Percentiles rank a stretch among this genome's conserved stretches.
Evolutionary conservation across 2,329 filamentous ascomycete genomes (phyloP).

Genomic region (Arthrobotrys musiformis): DNA sequence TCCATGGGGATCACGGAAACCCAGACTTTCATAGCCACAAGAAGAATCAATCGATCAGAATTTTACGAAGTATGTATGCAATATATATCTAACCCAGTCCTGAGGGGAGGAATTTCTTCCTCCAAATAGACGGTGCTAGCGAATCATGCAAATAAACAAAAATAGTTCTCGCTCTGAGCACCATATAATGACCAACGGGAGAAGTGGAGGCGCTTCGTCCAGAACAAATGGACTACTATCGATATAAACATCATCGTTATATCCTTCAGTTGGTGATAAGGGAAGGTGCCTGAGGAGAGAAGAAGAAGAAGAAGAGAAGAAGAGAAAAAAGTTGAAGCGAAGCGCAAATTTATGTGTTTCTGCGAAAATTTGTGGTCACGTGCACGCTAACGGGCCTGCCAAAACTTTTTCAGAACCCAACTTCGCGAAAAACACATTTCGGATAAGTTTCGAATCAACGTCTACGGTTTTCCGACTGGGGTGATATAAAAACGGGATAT

Average conservation of each 20-base stretch:
- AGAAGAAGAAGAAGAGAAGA: conserved; percentile 33
- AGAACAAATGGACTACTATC: conserved; percentile 56
- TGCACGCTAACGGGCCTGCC: conserved; percentile 30
- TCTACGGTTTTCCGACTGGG: conserved; percentile 17
- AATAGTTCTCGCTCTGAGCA: conserved; percentile 52
- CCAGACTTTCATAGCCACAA: too few relatives aligned
- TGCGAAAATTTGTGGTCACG: conserved; percentile 22
- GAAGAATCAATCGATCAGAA: background rate
- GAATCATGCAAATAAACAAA: conserved; percentile 51
- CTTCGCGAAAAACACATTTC: conserved; percentile 15
- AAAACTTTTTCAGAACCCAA: conserved; percentile 48
- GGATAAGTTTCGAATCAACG: background rate
- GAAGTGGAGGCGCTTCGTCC: conserved; percentile 54
- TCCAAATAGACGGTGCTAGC: conserved; percentile 55
- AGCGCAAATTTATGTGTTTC: conserved; percentile 38
- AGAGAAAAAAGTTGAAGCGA: conserved; percentile 9
- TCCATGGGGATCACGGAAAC: too few relatives aligned
- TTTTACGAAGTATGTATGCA: conserved; percentile 44
- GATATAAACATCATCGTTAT: conserved; percentile 52
- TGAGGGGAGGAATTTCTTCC: conserved; percentile 11
- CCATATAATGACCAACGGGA: conserved; percentile 55
- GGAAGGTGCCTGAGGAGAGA: conserved; percentile 53
- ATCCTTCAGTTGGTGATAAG: conserved; percentile 57
- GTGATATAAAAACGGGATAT: conserved; percentile 21
- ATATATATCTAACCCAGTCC: conserved; percentile 56